A percentile compares a stretch with the other conserved stretches of the same genome.
phyloP scores from a whole-genome alignment of 2,329 filamentous ascomycete genomes.

The Pseudogymnoascus sp. region DNA sequence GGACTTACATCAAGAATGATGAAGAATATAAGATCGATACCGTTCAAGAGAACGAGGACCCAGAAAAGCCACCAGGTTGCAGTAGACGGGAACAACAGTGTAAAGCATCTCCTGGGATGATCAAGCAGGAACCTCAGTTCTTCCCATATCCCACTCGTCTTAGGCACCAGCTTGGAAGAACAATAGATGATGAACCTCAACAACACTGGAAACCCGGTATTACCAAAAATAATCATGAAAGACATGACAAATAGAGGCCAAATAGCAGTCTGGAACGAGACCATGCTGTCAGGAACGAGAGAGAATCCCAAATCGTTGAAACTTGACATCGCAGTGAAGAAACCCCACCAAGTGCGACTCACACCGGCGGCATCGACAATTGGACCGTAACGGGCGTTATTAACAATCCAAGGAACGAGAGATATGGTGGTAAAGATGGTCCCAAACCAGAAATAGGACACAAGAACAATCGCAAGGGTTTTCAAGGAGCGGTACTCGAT shows the following conservation, averaged over 20 bases:
- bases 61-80: slow-evolving; percentile 94
- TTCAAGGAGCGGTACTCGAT: slow-evolving; percentile 94
- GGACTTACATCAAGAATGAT: slow-evolving; percentile 75
- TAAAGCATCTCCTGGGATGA: slow-evolving; percentile 90
- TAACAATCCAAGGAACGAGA: slow-evolving; percentile 73
- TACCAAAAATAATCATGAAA: slow-evolving; percentile 88
- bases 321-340: slow-evolving; percentile 80
- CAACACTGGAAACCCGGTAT: slow-evolving; percentile 93
- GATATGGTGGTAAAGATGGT: slow-evolving; percentile 68
- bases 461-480: slow-evolving; percentile 70
- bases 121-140: slow-evolving; percentile 83
- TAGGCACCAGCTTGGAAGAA: slow-evolving; percentile 58
- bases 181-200: slow-evolving; percentile 89
- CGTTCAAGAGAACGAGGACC: slow-evolving; percentile 73
- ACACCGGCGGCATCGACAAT: slow-evolving; percentile 57
- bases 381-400: slow-evolving; percentile 52
- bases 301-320: slow-evolving; percentile 97
- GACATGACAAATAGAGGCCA: slow-evolving; percentile 70
- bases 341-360: slow-evolving; percentile 77
- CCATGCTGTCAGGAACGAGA: slow-evolving; percentile 89
- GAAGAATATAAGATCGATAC: slow-evolving; percentile 78
- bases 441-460: slow-evolving; percentile 76
- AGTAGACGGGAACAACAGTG: slow-evolving; percentile 77
- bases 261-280: slow-evolving; percentile 71
- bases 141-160: slow-evolving; percentile 67